phyloP scores from a whole-genome alignment of 1,139 yeast species.

The Candida sp. region DNA sequence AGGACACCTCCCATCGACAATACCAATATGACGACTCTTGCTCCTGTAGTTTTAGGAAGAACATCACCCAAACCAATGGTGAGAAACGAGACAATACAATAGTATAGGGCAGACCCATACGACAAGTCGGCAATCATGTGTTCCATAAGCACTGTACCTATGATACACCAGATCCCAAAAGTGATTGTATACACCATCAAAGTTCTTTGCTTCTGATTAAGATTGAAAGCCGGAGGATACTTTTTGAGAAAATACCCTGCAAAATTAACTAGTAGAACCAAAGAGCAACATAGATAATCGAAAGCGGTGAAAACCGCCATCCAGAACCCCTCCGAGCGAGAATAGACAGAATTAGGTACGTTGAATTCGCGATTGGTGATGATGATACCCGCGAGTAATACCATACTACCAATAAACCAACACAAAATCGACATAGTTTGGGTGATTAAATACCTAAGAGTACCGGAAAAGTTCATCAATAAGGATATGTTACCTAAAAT shows the following conservation, averaged over 20 bases:
- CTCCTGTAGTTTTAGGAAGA: conserved; percentile 47
- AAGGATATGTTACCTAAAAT: conserved; percentile 62
- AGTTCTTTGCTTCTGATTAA: conserved; percentile 63
- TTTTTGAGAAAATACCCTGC: conserved; percentile 54
- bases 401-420: conserved; percentile 55
- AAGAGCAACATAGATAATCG: conserved; percentile 55
- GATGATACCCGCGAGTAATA: conserved; percentile 49
- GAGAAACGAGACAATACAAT: conserved; percentile 64
- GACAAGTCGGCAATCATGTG: conserved; percentile 27
- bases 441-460: conserved; percentile 52
- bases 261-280: conserved; percentile 53
- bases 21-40: conserved; percentile 55
- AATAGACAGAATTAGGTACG: conserved; percentile 12
- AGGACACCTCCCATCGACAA: conserved; percentile 70
- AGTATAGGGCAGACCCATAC: conserved; percentile 67
- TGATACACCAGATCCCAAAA: conserved; percentile 65
- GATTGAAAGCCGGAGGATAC: conserved; percentile 68
- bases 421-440: conserved; percentile 61
- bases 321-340: conserved; percentile 69
- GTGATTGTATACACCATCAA: conserved; percentile 67
- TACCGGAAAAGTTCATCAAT: conserved; percentile 61
- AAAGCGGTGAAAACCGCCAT: conserved; percentile 64
- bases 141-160: conserved; percentile 57
- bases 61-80: conserved; percentile 84
- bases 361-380: conserved; percentile 18